Evolutionary conservation across 1,139 yeast genomes (phyloP), one percentile per base, ranked within the genome.

Genomic region (Scheffersomyces quercinus): DNA sequence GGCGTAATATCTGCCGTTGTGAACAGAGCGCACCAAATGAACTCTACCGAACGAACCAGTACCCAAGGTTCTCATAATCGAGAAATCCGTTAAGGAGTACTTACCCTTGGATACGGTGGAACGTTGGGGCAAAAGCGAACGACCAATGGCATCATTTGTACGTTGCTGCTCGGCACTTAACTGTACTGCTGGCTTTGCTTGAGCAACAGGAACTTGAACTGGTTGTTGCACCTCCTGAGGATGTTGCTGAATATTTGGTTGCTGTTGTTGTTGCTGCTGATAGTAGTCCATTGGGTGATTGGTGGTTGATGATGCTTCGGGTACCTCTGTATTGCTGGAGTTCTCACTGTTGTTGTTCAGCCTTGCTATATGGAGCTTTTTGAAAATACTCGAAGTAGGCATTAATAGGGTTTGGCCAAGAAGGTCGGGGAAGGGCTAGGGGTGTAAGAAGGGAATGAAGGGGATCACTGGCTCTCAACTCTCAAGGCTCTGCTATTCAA

Each of bases 1-100:
- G 37, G 84, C 84, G 54, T 80, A 80, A 54, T 73, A 80, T 42
- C 84, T 64, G 3, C 83, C 83, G 53, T 80, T 80, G 58, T 80
- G 85, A 13, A 78, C 79, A 1, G 81, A 75, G 40, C 83, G 62
- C 12, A 79, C 83, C 48, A 80, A 62, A 60, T 80, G 84, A 37
- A 80, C 85, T 48, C 85, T 60, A n/a, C 85, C 85, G 59, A 80
- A 80, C 2, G 82, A 77, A 1, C 85, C 85, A 0, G 85, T 80
- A 2, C 85, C 85, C 43, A 80, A 65, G 5, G 85, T 80, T 47
- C 83, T 65, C 65, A 80, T 65, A 37, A 79, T 68, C 42, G 71
- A 75, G 52, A 80, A 80, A 55, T 80, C 85, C 31, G 68, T 64
- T 31, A 80, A 58, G 4, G 81, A 69, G 54, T 79, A 79, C 54